Conservation (phyloP, 805 yeast species). For the Ogataea pignaliae region DNA sequence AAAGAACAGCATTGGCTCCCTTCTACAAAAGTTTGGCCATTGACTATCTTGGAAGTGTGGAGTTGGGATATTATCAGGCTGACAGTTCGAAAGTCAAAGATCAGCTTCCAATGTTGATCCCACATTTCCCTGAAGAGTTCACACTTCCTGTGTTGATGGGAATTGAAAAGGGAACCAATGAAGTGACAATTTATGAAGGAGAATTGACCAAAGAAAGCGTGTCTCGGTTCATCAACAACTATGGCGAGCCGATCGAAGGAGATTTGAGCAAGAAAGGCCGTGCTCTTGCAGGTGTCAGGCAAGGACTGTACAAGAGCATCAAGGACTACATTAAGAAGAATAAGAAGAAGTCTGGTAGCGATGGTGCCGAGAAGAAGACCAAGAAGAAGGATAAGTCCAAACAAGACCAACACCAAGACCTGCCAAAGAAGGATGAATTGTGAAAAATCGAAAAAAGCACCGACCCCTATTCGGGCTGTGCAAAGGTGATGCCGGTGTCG, state of each 20-base stretch:
- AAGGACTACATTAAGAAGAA: constrained; percentile 20
- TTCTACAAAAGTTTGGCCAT: constrained; percentile 62
- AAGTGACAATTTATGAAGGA: constrained; percentile 24
- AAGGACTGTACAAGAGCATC: constrained; percentile 20
- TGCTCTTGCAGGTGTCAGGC: constrained; percentile 18
- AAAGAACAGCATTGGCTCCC: constrained; percentile 46
- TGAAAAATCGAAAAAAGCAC: background rate
- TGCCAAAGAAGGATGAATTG: constrained; percentile 17
- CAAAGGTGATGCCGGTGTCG: too few species aligned
- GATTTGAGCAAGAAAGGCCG: constrained; percentile 24
- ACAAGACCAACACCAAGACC: background rate
- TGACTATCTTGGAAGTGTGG: constrained; percentile 53
- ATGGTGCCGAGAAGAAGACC: background rate
- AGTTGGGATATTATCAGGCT: constrained; percentile 41
- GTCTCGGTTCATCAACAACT: constrained; percentile 27
- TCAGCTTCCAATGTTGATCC: constrained; percentile 11
- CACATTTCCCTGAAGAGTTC: constrained; percentile 14
- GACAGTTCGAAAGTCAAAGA: constrained; percentile 24
- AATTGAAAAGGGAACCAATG: constrained; percentile 18
- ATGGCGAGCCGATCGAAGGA: constrained; percentile 33
- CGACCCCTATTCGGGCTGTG: too few species aligned
- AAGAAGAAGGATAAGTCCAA: constrained; percentile 2
- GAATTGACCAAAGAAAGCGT: constrained; percentile 28
- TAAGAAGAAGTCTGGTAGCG: constrained; percentile 7
- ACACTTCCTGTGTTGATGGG: constrained; percentile 22